A percentile compares a stretch with the other conserved stretches of the same genome.
Evolutionary conservation across 2,329 filamentous ascomycete genomes (phyloP).

Genomic region (Diaporthe caulivora): DNA sequence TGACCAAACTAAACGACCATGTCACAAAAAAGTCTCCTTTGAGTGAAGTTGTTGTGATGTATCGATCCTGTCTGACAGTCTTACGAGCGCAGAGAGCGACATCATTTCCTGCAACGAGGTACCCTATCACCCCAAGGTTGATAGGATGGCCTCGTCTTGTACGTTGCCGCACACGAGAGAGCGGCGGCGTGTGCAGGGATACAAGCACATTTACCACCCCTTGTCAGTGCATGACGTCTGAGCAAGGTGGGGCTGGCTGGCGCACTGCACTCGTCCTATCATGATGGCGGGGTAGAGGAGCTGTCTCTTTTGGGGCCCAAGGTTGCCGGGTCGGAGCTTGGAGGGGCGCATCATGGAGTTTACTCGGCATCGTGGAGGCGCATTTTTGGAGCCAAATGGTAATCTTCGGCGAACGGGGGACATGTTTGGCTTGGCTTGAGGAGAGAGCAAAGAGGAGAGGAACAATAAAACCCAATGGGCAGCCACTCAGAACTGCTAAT

Average conservation of each 20-base stretch:
- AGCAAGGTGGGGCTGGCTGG: slow-evolving; percentile 6
- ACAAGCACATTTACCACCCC: background rate
- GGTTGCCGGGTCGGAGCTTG: background rate
- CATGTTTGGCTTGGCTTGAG: slow-evolving; percentile 22
- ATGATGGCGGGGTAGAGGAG: slow-evolving; percentile 29
- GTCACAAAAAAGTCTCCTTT: no score
- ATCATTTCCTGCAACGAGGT: no score
- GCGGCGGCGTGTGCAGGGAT: slow-evolving; percentile 7
- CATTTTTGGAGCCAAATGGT: slow-evolving; percentile 18
- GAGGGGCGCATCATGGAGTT: slow-evolving; percentile 38
- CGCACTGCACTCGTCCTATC: background rate
- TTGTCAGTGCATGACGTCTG: slow-evolving; percentile 28
- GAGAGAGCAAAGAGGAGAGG: background rate
- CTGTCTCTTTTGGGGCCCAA: slow-evolving; percentile 8
- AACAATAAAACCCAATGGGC: slow-evolving; percentile 10
- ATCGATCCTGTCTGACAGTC: no score
- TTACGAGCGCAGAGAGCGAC: no score
- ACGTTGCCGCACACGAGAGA: background rate
- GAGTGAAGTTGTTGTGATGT: no score
- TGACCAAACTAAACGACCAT: no score
- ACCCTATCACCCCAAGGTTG: no score
- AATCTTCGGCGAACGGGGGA: slow-evolving; percentile 18
- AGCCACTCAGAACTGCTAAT: background rate
- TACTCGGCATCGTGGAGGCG: slow-evolving; percentile 39
- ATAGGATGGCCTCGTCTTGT: background rate